These are phyloP conservation scores for Fusarium xylarioides DNA, from an alignment of 2,329 filamentous ascomycete species.

Conservation along the genomic window DNA sequence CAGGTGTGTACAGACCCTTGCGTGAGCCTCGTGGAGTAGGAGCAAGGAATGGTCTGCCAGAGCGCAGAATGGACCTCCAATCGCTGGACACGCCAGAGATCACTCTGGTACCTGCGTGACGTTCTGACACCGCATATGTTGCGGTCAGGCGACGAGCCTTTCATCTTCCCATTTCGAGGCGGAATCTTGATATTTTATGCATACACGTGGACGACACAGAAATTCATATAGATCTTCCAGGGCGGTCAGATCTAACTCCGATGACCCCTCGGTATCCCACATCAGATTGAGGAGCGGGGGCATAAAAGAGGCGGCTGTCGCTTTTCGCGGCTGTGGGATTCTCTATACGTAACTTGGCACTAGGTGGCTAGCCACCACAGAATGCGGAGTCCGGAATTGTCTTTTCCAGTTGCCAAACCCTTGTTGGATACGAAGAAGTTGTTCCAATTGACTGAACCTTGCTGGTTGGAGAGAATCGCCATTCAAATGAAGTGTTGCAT, in stretches of 20 bases:
- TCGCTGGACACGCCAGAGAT: slow-evolving; percentile 1
- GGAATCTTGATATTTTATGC: background rate
- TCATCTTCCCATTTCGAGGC: background rate
- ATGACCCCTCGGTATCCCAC: slow-evolving; percentile 21
- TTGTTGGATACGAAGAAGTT: background rate
- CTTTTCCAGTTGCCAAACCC: background rate
- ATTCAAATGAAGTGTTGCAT: slow-evolving; percentile 16
- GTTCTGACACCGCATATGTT: slow-evolving; percentile 37
- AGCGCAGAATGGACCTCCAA: slow-evolving; percentile 21
- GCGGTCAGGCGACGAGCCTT: slow-evolving; percentile 6
- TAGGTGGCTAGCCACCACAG: background rate
- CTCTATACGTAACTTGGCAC: slow-evolving; percentile 1
- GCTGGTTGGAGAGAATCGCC: background rate
- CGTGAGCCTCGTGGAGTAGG: slow-evolving; percentile 40
- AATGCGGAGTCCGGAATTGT: slow-evolving; percentile 10
- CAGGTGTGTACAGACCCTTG: slow-evolving; percentile 38
- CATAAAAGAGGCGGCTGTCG: slow-evolving; percentile 25
- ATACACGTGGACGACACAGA: slow-evolving; percentile 7
- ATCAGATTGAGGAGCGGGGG: slow-evolving; percentile 1
- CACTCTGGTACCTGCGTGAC: slow-evolving; percentile 41
- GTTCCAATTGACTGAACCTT: slow-evolving; percentile 5
- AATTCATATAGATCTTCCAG: slow-evolving; percentile 3
- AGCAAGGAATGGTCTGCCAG: slow-evolving; percentile 21
- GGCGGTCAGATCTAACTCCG: slow-evolving; percentile 18
- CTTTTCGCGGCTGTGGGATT: slow-evolving; percentile 38